Evolutionary conservation across 495 filamentous ascomycete genomes (phyloP), one percentile per base, ranked within the genome.

Genomic region (Aspergillus avenaceus): DNA sequence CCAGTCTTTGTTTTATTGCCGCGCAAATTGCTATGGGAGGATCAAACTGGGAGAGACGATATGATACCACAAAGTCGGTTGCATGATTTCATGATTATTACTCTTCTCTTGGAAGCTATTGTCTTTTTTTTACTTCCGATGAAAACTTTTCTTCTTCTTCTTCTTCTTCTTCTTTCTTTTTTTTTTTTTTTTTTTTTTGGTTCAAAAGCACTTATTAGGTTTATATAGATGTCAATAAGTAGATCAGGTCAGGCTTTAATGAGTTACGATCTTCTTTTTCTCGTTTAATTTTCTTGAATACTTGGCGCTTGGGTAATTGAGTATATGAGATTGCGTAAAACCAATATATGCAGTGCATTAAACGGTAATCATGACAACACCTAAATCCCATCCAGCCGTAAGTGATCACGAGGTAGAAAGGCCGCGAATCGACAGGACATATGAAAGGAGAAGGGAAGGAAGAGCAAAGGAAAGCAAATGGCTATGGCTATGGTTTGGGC

Each of bases 221-320:
- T 58, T 63, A 67, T 51, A 67, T 64, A 66, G 60, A 62, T 43
- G 45, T 54, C 54, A 56, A 54, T 50, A 46, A 61, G 59, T 59
- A 64, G 53, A 42, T 29, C 50, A 60, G 31, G 29, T 36, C 29
- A 32, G 2, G 34, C 16, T 44, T 46, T 62, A 63, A 68, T 66
- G 65, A 66, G 50, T 68, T 55, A 68, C 61, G 65, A 68, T 56
- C 54, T 59, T 46, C 34, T 49, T 49, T 26, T 29, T 29, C 23
- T 21, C 25, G 8, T 31, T 14, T 32, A 2, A 13, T 21, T 4
- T 3, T 36, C n/a, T 36, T 1, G 32, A n/a, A n/a, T n/a, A n/a
- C n/a, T n/a, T n/a, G n/a, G n/a, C n/a, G n/a, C n/a, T n/a, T n/a
- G n/a, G n/a, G n/a, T n/a, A n/a, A n/a, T n/a, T n/a, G n/a, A n/a